A percentile compares a stretch with the other conserved stretches of the same genome.
Conservation (phyloP, 73 alveolate genomes). For the Stentor coeruleus region DNA sequence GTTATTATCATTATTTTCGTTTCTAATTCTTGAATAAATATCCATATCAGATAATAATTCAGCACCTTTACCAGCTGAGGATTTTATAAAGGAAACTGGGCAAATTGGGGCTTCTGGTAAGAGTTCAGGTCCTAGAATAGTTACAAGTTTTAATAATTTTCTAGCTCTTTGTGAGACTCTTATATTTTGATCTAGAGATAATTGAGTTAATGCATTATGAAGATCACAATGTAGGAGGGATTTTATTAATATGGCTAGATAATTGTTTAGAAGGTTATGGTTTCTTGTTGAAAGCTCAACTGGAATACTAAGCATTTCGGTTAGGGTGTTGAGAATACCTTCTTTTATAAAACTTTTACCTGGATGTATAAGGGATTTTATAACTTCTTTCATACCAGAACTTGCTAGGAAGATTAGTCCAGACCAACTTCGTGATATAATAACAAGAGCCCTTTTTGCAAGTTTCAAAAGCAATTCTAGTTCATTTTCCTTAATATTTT, state of each 20-base stretch:
- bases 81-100: background rate
- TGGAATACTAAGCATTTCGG: conserved; percentile 17
- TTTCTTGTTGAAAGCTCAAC: background rate
- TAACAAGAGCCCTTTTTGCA: conserved; percentile 25
- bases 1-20: background rate
- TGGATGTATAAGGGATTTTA: conserved; percentile 1
- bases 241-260: background rate
- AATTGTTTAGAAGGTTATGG: background rate
- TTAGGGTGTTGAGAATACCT: conserved; percentile 15
- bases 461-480: conserved; percentile 12
- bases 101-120: conserved; percentile 4
- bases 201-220: background rate
- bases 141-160: background rate
- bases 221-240: conserved; percentile 18
- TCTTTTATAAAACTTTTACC: background rate
- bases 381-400: conserved; percentile 8
- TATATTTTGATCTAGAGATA: background rate
- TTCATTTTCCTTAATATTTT: background rate
- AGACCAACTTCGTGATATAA: conserved; percentile 20
- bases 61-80: conserved; percentile 8
- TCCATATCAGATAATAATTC: conserved; percentile 8
- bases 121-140: background rate
- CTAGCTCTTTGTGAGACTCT: conserved; percentile 19
- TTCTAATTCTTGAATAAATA: background rate
- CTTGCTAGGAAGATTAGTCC: conserved; percentile 26